Evolutionary conservation across 345 rosid species (phyloP).

Genomic region (Theobroma cacao): DNA sequence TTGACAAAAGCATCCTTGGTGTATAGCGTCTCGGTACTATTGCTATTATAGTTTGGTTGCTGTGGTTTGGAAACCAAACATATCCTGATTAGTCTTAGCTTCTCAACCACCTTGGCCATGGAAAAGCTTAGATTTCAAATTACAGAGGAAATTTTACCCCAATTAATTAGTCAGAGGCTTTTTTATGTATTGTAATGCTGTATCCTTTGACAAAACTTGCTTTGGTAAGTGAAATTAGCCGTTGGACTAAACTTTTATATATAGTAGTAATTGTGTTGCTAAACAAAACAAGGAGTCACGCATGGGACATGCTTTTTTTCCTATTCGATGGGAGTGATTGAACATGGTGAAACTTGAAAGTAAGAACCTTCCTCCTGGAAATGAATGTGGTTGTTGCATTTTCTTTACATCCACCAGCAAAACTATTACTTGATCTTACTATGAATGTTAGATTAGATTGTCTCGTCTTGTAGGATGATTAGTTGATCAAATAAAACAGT

Average conservation of each 20-base stretch:
- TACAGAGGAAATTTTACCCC: not conserved
- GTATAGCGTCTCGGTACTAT: not conserved
- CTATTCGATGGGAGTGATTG: not conserved
- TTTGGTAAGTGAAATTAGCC: not conserved
- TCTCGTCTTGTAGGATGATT: not conserved
- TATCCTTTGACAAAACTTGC: not conserved
- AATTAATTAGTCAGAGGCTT: not conserved
- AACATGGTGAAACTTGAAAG: not conserved
- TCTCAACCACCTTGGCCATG: conserved; percentile 12
- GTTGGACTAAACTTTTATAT: not conserved
- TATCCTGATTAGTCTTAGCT: conserved; percentile 4
- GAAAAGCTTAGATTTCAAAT: not conserved
- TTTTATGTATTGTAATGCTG: not conserved
- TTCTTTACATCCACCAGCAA: not conserved
- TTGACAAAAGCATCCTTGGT: not conserved
- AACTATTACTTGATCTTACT: not conserved
- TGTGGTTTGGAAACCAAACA: conserved; percentile 24
- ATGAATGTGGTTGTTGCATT: not conserved
- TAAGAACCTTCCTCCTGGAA: not conserved
- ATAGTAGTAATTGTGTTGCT: not conserved
- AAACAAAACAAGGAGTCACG: too few species aligned
- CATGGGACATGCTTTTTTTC: not conserved
- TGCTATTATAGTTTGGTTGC: not conserved
- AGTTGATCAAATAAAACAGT: not conserved
- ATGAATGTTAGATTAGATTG: not conserved